Evolutionary conservation across 106 monocot genomes (phyloP).

Genomic region (Acorus gramineus): DNA sequence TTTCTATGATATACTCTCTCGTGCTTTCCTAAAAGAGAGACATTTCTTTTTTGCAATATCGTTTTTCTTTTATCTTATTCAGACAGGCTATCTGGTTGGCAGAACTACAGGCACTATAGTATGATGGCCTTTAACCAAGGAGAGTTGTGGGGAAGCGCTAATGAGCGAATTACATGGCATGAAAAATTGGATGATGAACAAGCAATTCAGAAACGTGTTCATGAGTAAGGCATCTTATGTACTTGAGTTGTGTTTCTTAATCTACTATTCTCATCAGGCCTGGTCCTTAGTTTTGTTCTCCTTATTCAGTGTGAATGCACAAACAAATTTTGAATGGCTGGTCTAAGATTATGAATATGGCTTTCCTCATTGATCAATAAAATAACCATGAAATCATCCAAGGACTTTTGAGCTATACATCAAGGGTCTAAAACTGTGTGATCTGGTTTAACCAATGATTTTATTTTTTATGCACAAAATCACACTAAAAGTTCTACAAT

Average conservation of each 20-base stretch:
- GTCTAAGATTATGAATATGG: no score
- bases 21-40: not conserved
- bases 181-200: constrained; percentile 88
- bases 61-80: not conserved
- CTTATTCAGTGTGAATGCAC: no score
- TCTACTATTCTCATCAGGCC: no score
- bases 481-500: no score
- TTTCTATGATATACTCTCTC: not conserved
- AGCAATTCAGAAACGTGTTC: constrained; percentile 93
- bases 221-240: constrained; percentile 46
- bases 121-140: constrained; percentile 78
- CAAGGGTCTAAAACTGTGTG: no score
- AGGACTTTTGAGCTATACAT: no score
- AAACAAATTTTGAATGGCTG: no score
- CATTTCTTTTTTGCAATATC: not conserved
- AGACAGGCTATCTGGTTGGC: constrained; percentile 2
- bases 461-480: no score
- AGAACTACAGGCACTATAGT: constrained; percentile 66
- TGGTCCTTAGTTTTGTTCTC: no score
- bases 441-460: no score
- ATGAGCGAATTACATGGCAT: constrained; percentile 93
- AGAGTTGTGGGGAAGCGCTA: constrained; percentile 72
- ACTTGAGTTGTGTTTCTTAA: not conserved
- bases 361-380: no score
- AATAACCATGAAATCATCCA: no score